A percentile compares a stretch with the other conserved stretches of the same genome.
phyloP scores from a whole-genome alignment of 2,329 filamentous ascomycete species.

The Dactylellina drechsleri region DNA sequence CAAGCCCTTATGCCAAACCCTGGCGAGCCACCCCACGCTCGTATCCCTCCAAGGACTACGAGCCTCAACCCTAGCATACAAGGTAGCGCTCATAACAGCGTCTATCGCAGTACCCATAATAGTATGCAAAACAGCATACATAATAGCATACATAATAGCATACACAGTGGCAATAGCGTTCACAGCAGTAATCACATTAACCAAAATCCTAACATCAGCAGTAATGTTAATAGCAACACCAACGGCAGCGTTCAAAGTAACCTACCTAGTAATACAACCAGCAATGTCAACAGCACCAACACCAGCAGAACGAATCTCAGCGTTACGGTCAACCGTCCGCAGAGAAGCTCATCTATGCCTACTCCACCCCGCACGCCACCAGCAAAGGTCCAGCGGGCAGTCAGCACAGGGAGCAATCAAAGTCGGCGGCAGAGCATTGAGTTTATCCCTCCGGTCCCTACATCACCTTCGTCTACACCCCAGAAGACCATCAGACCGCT shows the following conservation, averaged over 20 bases:
- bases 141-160: too few relatives aligned
- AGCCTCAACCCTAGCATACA: constrained; percentile 1
- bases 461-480: constrained; percentile 25
- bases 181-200: too few relatives aligned
- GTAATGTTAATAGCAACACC: background rate
- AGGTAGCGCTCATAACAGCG: background rate
- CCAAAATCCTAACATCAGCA: too few relatives aligned
- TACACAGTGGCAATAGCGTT: too few relatives aligned
- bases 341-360: constrained; percentile 48
- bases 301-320: background rate
- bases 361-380: constrained; percentile 47
- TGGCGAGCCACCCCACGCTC: constrained; percentile 46
- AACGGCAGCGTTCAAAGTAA: background rate
- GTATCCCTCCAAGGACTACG: constrained; percentile 9
- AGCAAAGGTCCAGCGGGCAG: constrained; percentile 21
- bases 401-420: constrained; percentile 40
- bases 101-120: background rate
- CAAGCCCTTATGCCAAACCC: constrained; percentile 36
- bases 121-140: too few relatives aligned
- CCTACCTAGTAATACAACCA: too few relatives aligned
- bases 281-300: constrained; percentile 5
- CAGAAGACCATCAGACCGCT: constrained; percentile 4
- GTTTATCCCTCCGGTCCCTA: constrained; percentile 36
- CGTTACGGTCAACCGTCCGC: constrained; percentile 20
- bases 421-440: constrained; percentile 9